Conservation (phyloP, 179 eudicot genomes). For the Silene vulgaris region DNA sequence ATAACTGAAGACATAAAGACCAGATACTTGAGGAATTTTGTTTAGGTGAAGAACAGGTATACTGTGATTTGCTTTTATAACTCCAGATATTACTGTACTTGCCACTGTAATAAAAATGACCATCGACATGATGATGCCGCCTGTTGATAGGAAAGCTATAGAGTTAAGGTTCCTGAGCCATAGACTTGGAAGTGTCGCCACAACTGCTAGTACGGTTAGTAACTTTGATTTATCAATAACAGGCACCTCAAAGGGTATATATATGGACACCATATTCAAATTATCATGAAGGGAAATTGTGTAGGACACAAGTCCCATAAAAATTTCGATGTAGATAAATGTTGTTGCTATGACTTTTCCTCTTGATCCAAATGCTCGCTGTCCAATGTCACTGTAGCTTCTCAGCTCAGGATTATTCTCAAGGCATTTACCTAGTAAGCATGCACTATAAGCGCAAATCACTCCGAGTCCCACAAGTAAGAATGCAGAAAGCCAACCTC, state of each 20-base stretch:
- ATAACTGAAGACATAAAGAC: conserved; percentile 56
- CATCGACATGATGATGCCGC: conserved; percentile 60
- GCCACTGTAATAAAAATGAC: conserved; percentile 50
- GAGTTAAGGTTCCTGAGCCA: conserved; percentile 68
- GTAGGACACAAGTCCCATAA: conserved; percentile 76
- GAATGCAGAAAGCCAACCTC: conserved; percentile 68
- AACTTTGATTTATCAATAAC: conserved; percentile 41
- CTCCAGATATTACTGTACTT: conserved; percentile 47
- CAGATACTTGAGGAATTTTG: conserved; percentile 62
- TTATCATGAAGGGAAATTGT: conserved; percentile 83
- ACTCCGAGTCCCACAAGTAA: conserved; percentile 57
- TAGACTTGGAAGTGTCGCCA: conserved; percentile 61
- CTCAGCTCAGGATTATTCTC: conserved; percentile 39
- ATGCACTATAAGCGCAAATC: conserved; percentile 51
- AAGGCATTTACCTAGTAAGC: conserved; percentile 66
- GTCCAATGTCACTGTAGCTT: conserved; percentile 72
- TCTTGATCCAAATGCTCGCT: conserved; percentile 51
- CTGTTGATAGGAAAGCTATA: conserved; percentile 63
- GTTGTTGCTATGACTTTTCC: conserved; percentile 47
- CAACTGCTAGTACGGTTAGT: conserved; percentile 50
- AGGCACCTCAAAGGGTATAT: conserved; percentile 29
- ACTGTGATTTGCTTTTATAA: conserved; percentile 30
- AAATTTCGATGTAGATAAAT: conserved; percentile 68
- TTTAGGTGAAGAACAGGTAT: conserved; percentile 45
- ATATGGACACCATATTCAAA: conserved; percentile 40